Evolutionary conservation across 805 yeast species (phyloP), one percentile per base, ranked within the genome.

Genomic region (Candida vartiovaarae): DNA sequence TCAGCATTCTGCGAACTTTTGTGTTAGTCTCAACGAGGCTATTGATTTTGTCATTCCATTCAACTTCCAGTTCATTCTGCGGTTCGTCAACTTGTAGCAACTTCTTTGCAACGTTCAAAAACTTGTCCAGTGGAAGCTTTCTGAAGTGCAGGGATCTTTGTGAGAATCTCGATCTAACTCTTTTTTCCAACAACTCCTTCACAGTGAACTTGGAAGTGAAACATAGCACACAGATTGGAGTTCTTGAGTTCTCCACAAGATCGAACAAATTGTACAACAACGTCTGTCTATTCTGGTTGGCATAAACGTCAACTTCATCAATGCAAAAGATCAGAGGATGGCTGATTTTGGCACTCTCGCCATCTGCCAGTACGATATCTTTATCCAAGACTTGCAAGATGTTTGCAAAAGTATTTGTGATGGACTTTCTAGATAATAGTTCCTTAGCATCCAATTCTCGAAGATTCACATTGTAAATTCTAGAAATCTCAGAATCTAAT

Each of bases 111-210:
- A 77, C 66, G 2, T 60, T 55, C 62, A 75, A 65, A 52, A 82
- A 85, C 10, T 68, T 73, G 1, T 72, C 76, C 36, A 39, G 44
- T 5, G 48, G 28, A 3, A 78, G 53, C 40, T 78, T 79, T 26
- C 75, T 75, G 32, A 88, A 67, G 15, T 73, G 72, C 25, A 89
- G 71, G 3, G 84, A 63, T 40, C 95, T 67, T 57, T 91, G 96
- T 15, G 93, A 81, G 60, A 90, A 93, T 50, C 99, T 68, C 44
- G 95, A 82, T 52, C 88, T 75, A 1, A 93, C 98, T 55, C 99
- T 73, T 57, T 91, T 93, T 57, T 93, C 99, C 38, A 93, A 67
- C 53, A 78, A 70, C 53, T 91, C 97, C 40, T 90, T 70, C 1
- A 88, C 74, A 5, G 85, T 86, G 39, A 87, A 68, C 42, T 82